These are phyloP conservation scores for Margaritispora aquatica DNA, from an alignment of 495 filamentous ascomycete genomes.

Conservation along the genomic window DNA sequence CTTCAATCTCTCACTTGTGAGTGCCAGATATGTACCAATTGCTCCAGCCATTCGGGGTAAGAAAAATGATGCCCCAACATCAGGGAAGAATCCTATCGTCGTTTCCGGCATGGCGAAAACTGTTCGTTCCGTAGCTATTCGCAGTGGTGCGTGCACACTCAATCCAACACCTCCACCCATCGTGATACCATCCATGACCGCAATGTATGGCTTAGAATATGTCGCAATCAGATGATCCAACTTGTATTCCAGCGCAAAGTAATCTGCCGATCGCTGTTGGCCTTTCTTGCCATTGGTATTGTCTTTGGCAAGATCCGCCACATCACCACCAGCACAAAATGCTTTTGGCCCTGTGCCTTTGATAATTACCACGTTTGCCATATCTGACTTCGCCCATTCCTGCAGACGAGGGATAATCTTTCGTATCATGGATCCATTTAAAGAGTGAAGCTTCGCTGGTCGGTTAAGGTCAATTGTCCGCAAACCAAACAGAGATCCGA, in stretches of 20 bases:
- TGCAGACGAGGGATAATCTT: slow-evolving; percentile 84
- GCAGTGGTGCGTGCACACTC: slow-evolving; percentile 88
- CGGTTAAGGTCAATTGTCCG: slow-evolving; percentile 93
- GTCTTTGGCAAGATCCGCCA: slow-evolving; percentile 63
- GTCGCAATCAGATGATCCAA: slow-evolving; percentile 95
- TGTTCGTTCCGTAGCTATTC: slow-evolving; percentile 93
- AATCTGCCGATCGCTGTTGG: slow-evolving; percentile 62
- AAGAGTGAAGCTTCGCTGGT: slow-evolving; percentile 80
- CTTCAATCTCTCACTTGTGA: slow-evolving; percentile 75
- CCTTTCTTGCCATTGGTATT: slow-evolving; percentile 65
- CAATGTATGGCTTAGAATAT: slow-evolving; percentile 85
- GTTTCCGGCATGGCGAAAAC: slow-evolving; percentile 98
- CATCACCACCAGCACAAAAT: slow-evolving; percentile 92
- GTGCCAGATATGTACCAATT: slow-evolving; percentile 81
- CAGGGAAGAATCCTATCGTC: slow-evolving; percentile 95
- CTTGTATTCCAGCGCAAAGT: slow-evolving; percentile 88
- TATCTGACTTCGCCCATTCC: slow-evolving; percentile 90
- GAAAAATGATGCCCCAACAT: slow-evolving; percentile 95
- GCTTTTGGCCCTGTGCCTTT: slow-evolving; percentile 80
- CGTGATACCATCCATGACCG: slow-evolving; percentile 95
- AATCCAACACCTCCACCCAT: slow-evolving; percentile 98
- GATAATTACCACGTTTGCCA: slow-evolving; percentile 89
- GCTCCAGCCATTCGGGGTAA: slow-evolving; percentile 79
- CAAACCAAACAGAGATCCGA: slow-evolving; percentile 79
- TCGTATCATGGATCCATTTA: slow-evolving; percentile 87